Conservation (phyloP, 202 grass and related monocot genomes). For the Dendrocalamus latiflorus region DNA sequence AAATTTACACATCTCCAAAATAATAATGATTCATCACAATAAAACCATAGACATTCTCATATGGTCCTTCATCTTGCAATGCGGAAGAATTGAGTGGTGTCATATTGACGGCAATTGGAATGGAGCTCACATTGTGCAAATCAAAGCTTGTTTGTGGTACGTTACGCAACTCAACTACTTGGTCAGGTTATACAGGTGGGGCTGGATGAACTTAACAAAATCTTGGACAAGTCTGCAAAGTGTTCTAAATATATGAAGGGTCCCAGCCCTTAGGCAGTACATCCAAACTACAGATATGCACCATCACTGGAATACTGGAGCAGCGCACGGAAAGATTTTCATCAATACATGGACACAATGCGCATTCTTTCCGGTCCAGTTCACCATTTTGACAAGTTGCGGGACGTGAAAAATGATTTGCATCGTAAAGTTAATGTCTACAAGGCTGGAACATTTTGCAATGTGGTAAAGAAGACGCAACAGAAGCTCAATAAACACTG, state of each 20-base stretch:
- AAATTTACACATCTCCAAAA: too few species aligned
- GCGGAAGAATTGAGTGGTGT: too few species aligned
- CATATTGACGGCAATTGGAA: too few species aligned
- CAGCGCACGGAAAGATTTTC: neutral
- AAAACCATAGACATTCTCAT: too few species aligned
- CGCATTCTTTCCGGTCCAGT: neutral
- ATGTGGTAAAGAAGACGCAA: conserved; percentile 5
- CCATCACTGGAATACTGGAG: neutral
- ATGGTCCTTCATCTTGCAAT: too few species aligned
- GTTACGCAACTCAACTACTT: conserved; percentile 22
- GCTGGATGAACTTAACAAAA: conserved; percentile 25
- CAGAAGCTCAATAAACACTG: conserved; percentile 16
- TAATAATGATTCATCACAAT: too few species aligned
- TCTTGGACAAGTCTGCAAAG: conserved; percentile 18
- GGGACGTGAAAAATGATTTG: neutral
- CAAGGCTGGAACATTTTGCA: neutral
- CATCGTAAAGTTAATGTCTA: neutral
- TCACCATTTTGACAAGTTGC: conserved; percentile 10
- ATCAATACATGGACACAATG: neutral
- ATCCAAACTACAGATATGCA: conserved; percentile 21
- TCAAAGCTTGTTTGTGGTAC: too few species aligned
- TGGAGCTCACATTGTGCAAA: too few species aligned
- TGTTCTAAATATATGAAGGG: neutral
- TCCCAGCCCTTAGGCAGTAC: conserved; percentile 9
- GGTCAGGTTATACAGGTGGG: conserved; percentile 27